A percentile compares a stretch with the other conserved stretches of the same genome.
phyloP scores from a whole-genome alignment of 2,329 filamentous ascomycete genomes.

The Xylaria sp. region DNA sequence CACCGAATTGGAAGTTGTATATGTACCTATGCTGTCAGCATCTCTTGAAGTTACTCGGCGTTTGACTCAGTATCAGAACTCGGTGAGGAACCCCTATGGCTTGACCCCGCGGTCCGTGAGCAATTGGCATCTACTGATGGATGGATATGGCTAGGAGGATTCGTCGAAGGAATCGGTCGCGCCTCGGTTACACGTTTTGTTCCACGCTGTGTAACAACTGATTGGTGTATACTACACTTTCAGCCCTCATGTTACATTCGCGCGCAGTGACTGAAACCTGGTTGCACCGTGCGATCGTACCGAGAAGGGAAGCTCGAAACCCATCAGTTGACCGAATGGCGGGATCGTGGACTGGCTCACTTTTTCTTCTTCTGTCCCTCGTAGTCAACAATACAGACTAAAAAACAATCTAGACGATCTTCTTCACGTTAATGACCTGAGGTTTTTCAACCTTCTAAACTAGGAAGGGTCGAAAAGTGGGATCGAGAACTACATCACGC shows the following conservation, averaged over 20 bases:
- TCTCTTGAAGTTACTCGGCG: no score
- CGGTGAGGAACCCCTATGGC: neutral
- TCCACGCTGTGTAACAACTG: neutral
- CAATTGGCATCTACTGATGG: no score
- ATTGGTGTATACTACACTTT: neutral
- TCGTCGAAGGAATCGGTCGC: neutral
- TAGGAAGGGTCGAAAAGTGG: neutral
- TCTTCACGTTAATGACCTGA: neutral
- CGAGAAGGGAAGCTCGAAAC: neutral
- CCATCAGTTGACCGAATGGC: neutral
- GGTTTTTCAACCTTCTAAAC: no score
- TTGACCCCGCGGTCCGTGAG: neutral
- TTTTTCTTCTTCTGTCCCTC: neutral
- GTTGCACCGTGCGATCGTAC: neutral
- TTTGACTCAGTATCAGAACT: no score
- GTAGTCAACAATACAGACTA: neutral
- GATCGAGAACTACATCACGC: neutral
- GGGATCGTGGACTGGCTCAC: neutral
- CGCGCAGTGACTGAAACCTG: neutral
- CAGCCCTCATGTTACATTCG: neutral
- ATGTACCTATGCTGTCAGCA: no score
- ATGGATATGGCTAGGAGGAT: neutral
- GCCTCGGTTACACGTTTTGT: neutral
- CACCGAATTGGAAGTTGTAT: neutral
- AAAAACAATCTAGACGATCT: neutral